Evolutionary conservation across 805 yeast genomes (phyloP).

Genomic region (Metschnikowia lachancei): DNA sequence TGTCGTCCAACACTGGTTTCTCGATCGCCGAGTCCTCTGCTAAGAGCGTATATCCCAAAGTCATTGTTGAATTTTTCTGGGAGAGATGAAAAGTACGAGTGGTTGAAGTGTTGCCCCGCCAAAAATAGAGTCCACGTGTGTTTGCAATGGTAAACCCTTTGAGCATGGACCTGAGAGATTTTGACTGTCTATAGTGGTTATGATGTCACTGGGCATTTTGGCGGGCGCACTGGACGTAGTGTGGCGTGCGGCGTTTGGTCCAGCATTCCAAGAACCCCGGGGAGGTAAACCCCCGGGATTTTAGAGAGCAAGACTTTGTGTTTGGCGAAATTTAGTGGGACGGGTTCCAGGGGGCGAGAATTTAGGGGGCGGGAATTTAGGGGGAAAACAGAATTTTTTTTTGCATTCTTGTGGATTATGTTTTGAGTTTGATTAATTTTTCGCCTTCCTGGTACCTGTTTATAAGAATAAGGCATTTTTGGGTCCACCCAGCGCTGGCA

Average conservation of each 20-base stretch:
- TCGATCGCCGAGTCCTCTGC: slow-evolving; percentile 33
- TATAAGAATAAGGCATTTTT: no score
- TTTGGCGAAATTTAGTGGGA: background rate
- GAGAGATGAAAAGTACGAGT: background rate
- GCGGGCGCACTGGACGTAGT: background rate
- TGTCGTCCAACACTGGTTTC: slow-evolving; percentile 64
- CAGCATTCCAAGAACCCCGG: no score
- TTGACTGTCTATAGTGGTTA: slow-evolving; percentile 5
- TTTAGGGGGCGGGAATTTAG: no score
- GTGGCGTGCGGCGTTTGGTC: slow-evolving; percentile 3
- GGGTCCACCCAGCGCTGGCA: no score
- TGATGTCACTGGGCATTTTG: slow-evolving; percentile 8
- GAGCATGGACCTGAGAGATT: slow-evolving; percentile 2
- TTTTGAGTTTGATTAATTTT: no score
- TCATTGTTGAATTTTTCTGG: background rate
- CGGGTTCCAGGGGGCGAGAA: no score
- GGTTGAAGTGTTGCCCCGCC: background rate
- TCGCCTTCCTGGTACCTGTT: no score
- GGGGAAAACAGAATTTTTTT: no score
- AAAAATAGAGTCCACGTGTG: background rate
- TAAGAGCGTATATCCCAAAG: slow-evolving; percentile 13
- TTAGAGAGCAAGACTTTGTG: no score
- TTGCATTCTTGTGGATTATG: no score
- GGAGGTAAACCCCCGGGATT: background rate
- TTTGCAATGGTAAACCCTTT: background rate